Evolutionary conservation across 331 rosid species (phyloP).

Genomic region (Phaseolus coccineus): DNA sequence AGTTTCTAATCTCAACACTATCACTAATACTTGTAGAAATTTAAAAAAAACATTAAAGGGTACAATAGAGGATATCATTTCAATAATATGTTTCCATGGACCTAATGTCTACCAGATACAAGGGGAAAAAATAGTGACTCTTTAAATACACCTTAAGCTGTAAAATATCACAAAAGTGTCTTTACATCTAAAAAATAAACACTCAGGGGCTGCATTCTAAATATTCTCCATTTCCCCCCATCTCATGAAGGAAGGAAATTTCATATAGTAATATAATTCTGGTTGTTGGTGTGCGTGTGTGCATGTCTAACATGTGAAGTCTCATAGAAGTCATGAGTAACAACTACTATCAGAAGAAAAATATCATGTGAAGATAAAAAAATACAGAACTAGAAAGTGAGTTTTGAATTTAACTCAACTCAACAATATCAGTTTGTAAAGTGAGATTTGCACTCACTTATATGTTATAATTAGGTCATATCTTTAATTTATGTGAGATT

Average conservation of each 20-base stretch:
- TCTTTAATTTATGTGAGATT: too few relatives aligned
- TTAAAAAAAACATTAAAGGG: not conserved
- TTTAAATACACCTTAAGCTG: slow-evolving; percentile 6
- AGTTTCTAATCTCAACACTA: not conserved
- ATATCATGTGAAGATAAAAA: slow-evolving; percentile 24
- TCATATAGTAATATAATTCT: not conserved
- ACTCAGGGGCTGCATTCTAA: not conserved
- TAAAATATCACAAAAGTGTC: not conserved
- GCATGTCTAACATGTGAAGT: too few relatives aligned
- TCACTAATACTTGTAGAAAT: not conserved
- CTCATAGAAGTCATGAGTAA: not conserved
- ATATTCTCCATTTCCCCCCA: not conserved
- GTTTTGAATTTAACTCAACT: too few relatives aligned
- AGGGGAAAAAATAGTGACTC: not conserved
- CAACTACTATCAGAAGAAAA: not conserved
- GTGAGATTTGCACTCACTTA: too few relatives aligned
- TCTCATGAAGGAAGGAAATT: slow-evolving; percentile 5
- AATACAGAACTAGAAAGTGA: too few relatives aligned
- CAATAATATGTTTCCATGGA: slow-evolving; percentile 1
- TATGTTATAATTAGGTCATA: too few relatives aligned
- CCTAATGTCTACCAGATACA: not conserved
- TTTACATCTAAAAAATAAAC: slow-evolving; percentile 3
- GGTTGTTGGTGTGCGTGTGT: not conserved
- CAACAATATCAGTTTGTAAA: too few relatives aligned
- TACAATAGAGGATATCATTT: not conserved